Evolutionary conservation across 1,284 basidiomycete genomes (phyloP).

Genomic region (Neolentinus lepideus): DNA sequence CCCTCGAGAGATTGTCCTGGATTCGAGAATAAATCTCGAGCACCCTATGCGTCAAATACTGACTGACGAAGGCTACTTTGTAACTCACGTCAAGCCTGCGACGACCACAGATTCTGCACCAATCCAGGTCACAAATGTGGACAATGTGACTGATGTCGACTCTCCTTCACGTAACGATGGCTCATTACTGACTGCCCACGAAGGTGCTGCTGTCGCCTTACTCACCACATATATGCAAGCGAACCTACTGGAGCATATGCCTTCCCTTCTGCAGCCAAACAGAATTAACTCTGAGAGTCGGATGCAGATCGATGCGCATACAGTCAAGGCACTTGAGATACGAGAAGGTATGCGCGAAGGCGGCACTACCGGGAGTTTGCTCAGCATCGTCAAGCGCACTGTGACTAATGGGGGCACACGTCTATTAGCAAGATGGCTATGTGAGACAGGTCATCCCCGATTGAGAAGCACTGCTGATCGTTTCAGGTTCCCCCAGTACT

Average conservation of each 20-base stretch:
- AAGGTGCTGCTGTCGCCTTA: constrained; percentile 56
- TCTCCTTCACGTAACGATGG: constrained; percentile 7
- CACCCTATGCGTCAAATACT: constrained; percentile 42
- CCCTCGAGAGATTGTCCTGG: constrained; percentile 79
- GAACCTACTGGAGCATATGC: constrained; percentile 79
- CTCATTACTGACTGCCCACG: constrained; percentile 25
- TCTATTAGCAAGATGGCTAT: constrained; percentile 69
- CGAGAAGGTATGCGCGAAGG: constrained; percentile 73
- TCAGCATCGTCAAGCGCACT: constrained; percentile 76
- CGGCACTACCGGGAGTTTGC: constrained; percentile 65
- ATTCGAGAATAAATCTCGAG: constrained; percentile 32
- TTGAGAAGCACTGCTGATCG: constrained; percentile 1
- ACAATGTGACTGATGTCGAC: constrained; percentile 6
- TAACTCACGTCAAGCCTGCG: constrained; percentile 33
- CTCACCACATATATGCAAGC: constrained; percentile 65
- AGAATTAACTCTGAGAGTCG: constrained; percentile 49
- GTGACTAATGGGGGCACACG: constrained; percentile 77
- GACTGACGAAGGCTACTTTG: constrained; percentile 42
- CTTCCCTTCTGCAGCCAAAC: constrained; percentile 50
- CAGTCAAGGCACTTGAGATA: constrained; percentile 86
- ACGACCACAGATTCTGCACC: constrained; percentile 2
- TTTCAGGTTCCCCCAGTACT: constrained; percentile 78
- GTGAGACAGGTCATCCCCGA: constrained; percentile 33
- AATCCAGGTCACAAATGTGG: neutral
- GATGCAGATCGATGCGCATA: constrained; percentile 90